Evolutionary conservation across 108 stramenopile genomes (phyloP).

Genomic region (Chaetoceros tenuissimus): DNA sequence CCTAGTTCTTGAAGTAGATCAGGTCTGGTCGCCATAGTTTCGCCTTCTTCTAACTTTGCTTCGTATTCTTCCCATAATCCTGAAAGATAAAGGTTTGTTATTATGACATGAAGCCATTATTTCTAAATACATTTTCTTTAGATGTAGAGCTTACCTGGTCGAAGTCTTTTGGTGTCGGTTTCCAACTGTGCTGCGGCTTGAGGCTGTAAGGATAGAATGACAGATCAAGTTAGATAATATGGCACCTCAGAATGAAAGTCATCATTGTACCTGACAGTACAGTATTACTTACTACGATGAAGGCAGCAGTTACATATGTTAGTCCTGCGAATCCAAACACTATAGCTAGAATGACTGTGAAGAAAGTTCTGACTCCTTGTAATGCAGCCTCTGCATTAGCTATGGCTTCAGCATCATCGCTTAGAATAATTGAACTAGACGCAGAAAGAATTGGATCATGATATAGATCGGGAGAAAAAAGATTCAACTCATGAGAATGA

Average conservation of each 20-base stretch:
- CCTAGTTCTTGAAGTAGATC: constrained; percentile 42
- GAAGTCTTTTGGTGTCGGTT: constrained; percentile 20
- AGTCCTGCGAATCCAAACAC: background rate
- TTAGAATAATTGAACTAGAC: no score
- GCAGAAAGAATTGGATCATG: no score
- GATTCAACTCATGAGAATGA: no score
- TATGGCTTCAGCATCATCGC: background rate
- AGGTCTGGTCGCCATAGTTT: constrained; percentile 29
- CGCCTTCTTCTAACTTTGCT: constrained; percentile 28
- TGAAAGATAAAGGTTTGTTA: no score
- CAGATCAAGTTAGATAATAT: background rate
- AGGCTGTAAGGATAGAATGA: constrained; percentile 13
- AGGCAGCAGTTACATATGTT: background rate
- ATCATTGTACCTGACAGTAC: no score
- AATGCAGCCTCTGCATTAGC: background rate
- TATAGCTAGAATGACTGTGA: background rate
- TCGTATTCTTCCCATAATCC: constrained; percentile 30
- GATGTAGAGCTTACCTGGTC: no score
- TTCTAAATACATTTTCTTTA: no score
- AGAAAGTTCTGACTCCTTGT: constrained; percentile 1
- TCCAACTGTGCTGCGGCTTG: constrained; percentile 30
- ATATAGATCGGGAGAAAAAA: no score
- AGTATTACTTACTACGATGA: no score
- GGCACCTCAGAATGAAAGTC: no score
- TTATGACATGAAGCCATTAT: no score